Base-by-base conservation (phyloP, 2,329 filamentous ascomycete species). In the Alternaria triticimaculans region DNA sequence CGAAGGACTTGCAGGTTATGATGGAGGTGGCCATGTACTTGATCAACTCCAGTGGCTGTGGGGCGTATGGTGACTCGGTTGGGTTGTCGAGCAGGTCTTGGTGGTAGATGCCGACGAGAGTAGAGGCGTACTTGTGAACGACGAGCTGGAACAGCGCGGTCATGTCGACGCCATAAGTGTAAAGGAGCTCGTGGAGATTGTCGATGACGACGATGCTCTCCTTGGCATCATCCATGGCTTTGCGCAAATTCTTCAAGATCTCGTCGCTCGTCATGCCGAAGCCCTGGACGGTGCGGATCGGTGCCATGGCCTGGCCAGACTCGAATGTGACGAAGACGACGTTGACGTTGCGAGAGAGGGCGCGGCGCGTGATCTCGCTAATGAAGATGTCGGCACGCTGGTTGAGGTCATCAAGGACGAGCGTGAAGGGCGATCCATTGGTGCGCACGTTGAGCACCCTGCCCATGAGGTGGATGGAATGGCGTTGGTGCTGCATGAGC, bases 21-120 rank as follows among this genome's bases (percentile, higher is more conserved):
- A 98, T 87, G 4, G 93, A 90, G 4, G 96, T 99, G n/a, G 94
- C 92, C 62, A 97, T 89, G 80, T 96, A 96, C 49, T 86, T 87
- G 21, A 98, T 84, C 1, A 94, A 83, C 2, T 89, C 89, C 12
- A 96, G 84, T 0, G 93, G 89, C 26, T 72, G 71, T 20, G 66
- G 82, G 9, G 62, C 65, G 25, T 80, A 82, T n/a, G 64, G 83
- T 89, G 73, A 80, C 8, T 78, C 76, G 1, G 60, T 55, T 3
- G 28, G 48, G 37, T 61, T 80, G 15, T 64, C 56, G 1, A 93
- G 91, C 5, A 95, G 86, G 80, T 98, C 95, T 56, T 87, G 84
- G 82, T 98, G 96, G 79, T 96, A 97, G 63, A 91, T 87, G 46
- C 89, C 90, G 7, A 97, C 83, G 45, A 97, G 85, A 6, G 92